Base-by-base conservation (phyloP, 192 early-diverging fungal genomes). In the Chytriomyces sp. region DNA sequence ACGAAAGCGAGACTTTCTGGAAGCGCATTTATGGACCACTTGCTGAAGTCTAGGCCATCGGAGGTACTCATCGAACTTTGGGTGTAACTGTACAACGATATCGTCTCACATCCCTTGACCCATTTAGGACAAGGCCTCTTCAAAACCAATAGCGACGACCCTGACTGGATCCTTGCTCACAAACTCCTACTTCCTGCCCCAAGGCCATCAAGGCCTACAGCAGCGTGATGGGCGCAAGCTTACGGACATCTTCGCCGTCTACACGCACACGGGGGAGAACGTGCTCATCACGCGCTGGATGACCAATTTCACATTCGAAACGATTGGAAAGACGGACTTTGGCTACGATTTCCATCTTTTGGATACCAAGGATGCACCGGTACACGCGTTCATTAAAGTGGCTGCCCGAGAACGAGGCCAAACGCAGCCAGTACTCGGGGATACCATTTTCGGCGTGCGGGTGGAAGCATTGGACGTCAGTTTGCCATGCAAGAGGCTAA, bases 401-500 rank as follows among this genome's bases (percentile, higher is more conserved):
- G 59, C 55, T 70, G 2, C 80, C 80, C 7, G 86, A 86, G 60
- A 78, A 81, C 52, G 82, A 85, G 59, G 61, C 72, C n/a, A 79
- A 81, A 61, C 73, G 84, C 34, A 77, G 77, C 14, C 40, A 52
- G 2, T 81, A 72, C 39, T 81, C 85, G 32, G 88, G 86, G 86
- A 60, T 87, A 38, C 84, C 85, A 8, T 87, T 87, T 59, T 81
- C 78, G 8, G 36, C 41, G 83, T 17, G 52, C 69, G 28, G 76
- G 86, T 14, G 72, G 76, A 5, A 88, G 88, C 59, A 84, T 89
- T 58, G 88, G 88, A n/a, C 74, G 83, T 53, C 81, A 81, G 55
- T 83, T 89, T 74, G 84, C 88, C 37, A 40, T 89, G 38, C 75
- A 82, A 71, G 88, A 89, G 71, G 80, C 82, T 7, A 85, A 82